Evolutionary conservation across 345 rosid genomes (phyloP).

Genomic region (Syzygium jambos): DNA sequence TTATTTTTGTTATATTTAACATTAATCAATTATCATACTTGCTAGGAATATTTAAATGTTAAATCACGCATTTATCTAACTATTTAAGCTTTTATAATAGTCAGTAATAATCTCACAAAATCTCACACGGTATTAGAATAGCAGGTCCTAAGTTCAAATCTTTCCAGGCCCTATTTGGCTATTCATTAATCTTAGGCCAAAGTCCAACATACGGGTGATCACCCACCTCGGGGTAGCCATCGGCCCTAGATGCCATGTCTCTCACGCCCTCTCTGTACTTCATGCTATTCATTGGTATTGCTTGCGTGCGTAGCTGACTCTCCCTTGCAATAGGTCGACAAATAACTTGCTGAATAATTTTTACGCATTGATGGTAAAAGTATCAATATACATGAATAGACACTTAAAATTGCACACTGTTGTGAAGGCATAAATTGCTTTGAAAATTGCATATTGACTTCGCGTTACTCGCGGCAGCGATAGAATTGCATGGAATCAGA

Average conservation of each 20-base stretch:
- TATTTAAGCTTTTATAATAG: too few relatives aligned
- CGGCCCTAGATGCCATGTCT: not conserved
- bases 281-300: not conserved
- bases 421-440: not conserved
- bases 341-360: not conserved
- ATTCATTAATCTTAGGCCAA: not conserved
- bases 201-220: accelerated
- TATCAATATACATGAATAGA: not conserved
- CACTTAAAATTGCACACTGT: not conserved
- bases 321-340: not conserved
- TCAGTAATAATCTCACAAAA: too few relatives aligned
- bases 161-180: accelerated
- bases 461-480: not conserved
- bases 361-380: not conserved
- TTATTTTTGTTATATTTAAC: not conserved
- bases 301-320: not conserved
- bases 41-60: too few relatives aligned
- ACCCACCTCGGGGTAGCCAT: not conserved
- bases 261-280: too few relatives aligned
- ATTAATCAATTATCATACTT: too few relatives aligned
- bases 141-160: not conserved
- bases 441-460: not conserved
- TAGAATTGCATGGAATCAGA: not conserved
- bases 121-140: too few relatives aligned
- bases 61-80: too few relatives aligned